A percentile compares a stretch with the other conserved stretches of the same genome.
These are phyloP conservation scores for Tulasnella sp. DNA, from an alignment of 768 basidiomycete species.

Conservation along the genomic window DNA sequence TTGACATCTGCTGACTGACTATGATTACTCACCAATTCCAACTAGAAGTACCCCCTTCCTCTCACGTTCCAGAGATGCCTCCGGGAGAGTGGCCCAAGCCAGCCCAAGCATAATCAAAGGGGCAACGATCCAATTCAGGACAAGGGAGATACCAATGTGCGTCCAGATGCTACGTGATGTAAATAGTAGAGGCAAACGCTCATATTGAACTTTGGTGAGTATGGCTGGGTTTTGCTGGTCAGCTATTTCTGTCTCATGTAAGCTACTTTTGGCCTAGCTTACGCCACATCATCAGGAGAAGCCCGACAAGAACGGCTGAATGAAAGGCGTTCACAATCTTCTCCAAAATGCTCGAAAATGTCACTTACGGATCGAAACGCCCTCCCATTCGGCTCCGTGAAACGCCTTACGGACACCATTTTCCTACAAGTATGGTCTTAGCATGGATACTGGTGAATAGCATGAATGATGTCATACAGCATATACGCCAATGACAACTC, in stretches of 20 bases:
- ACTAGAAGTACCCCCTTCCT: conserved; percentile 74
- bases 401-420: conserved; percentile 48
- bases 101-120: conserved; percentile 75
- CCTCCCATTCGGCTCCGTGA: conserved; percentile 46
- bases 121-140: conserved; percentile 69
- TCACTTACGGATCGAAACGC: conserved; percentile 64
- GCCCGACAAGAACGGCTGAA: conserved; percentile 64
- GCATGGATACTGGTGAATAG: conserved; percentile 12
- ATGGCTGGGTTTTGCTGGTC: conserved; percentile 27
- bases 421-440: no score
- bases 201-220: conserved; percentile 45
- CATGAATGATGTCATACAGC: conserved; percentile 12
- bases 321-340: not conserved
- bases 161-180: conserved; percentile 42
- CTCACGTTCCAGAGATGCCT: conserved; percentile 46
- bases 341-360: not conserved
- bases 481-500: conserved; percentile 61
- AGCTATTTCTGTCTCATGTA: no score
- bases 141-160: conserved; percentile 52
- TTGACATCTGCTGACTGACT: conserved; percentile 3
- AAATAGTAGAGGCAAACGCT: conserved; percentile 47
- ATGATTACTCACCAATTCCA: conserved; percentile 55
- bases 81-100: conserved; percentile 77
- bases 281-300: conserved; percentile 81
- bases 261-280: no score